phyloP scores from a whole-genome alignment of 2,329 filamentous ascomycete species.

The Xylaria sp. region DNA sequence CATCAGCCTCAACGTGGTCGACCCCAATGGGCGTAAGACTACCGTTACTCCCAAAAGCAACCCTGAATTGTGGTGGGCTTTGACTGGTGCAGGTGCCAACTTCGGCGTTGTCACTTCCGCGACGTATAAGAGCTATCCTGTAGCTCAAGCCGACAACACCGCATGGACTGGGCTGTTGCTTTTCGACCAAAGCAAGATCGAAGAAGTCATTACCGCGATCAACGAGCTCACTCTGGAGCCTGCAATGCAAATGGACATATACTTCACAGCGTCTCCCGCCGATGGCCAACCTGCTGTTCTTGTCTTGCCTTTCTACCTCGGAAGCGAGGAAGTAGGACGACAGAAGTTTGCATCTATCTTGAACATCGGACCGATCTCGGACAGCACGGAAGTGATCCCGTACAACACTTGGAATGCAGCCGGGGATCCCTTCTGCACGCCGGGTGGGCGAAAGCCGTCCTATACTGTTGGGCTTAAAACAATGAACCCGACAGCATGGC shows the following conservation, averaged over 20 bases:
- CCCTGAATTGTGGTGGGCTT: conserved; percentile 1
- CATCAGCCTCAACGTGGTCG: conserved; percentile 48
- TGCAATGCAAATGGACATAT: conserved; percentile 52
- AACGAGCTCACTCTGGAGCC: conserved; percentile 52
- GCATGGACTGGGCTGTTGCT: conserved; percentile 45
- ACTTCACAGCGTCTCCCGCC: conserved; percentile 45
- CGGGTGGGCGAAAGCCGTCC: conserved; percentile 54
- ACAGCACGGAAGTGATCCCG: conserved; percentile 46
- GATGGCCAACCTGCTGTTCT: conserved; percentile 42
- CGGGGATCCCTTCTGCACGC: conserved; percentile 52
- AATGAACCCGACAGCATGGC: conserved; percentile 53
- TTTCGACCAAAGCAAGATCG: conserved; percentile 46
- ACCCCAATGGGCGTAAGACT: conserved; percentile 43
- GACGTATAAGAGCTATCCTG: conserved; percentile 3
- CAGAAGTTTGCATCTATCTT: conserved; percentile 52
- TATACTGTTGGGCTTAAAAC: conserved; percentile 51
- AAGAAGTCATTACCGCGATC: conserved; percentile 51
- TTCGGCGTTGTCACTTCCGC: background rate
- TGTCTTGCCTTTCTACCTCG: conserved; percentile 49
- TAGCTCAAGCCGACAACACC: conserved; percentile 35
- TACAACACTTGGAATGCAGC: conserved; percentile 56
- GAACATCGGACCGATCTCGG: conserved; percentile 47
- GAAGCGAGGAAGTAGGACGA: conserved; percentile 48
- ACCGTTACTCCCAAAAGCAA: conserved; percentile 41
- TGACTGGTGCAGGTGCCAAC: background rate